Percentiles rank a stretch among this genome's conserved stretches.
Conservation (phyloP, 2,329 filamentous ascomycete species). For the Colletotrichum destructivum region DNA sequence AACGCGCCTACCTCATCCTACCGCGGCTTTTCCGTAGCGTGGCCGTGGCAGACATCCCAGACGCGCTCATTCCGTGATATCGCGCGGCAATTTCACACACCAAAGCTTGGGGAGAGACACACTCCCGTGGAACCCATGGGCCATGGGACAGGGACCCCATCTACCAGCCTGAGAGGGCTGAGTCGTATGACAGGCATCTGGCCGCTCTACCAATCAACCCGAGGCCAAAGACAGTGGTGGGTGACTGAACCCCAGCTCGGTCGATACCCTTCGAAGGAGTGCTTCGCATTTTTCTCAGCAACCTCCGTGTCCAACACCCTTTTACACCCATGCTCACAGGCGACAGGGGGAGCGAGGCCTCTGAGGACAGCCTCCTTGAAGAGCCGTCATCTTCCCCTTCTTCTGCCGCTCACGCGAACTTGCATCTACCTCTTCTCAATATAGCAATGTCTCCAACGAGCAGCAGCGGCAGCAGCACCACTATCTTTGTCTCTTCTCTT, state of each 20-base stretch:
- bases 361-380: conserved; percentile 46
- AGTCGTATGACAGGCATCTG: conserved; percentile 43
- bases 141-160: conserved; percentile 16
- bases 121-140: conserved; percentile 37
- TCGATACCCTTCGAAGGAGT: conserved; percentile 42
- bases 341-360: conserved; percentile 46
- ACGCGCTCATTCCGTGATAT: conserved; percentile 41
- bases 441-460: conserved; percentile 57
- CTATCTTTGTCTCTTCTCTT: conserved; percentile 52
- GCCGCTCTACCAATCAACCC: conserved; percentile 39
- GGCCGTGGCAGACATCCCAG: conserved; percentile 33
- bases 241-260: conserved; percentile 40
- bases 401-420: conserved; percentile 47
- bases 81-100: conserved; percentile 37
- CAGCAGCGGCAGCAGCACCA: conserved; percentile 44
- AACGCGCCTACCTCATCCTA: conserved; percentile 37
- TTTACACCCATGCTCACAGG: conserved; percentile 46
- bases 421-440: conserved; percentile 51
- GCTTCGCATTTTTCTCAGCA: conserved; percentile 45
- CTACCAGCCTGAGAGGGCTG: conserved; percentile 42
- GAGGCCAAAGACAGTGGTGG: conserved; percentile 36
- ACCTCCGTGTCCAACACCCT: conserved; percentile 38
- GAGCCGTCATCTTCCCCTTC: conserved; percentile 44
- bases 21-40: conserved; percentile 35
- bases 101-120: conserved; percentile 37